Percentiles rank a stretch among this genome's conserved stretches.
These are phyloP conservation scores for Penicillium janthinellum DNA, from an alignment of 2,329 filamentous ascomycete species.

Conservation along the genomic window DNA sequence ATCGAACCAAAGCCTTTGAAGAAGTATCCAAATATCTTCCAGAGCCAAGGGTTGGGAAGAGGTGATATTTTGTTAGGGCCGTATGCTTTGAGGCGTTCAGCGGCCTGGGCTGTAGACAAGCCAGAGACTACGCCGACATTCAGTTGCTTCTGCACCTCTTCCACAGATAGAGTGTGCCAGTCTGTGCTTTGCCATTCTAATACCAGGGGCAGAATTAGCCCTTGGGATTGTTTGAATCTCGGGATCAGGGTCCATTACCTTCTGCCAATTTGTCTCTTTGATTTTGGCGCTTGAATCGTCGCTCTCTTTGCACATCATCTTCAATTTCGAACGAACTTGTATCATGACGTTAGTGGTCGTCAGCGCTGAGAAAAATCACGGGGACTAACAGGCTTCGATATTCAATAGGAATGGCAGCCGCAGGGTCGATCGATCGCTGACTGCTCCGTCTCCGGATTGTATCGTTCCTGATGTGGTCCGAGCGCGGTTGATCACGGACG, in stretches of 20 bases:
- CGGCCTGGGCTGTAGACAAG: conserved; percentile 61
- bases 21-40: conserved; percentile 67
- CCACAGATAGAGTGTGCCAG: conserved; percentile 64
- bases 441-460: background rate
- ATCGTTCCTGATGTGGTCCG: background rate
- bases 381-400: conserved; percentile 9
- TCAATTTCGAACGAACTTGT: conserved; percentile 2
- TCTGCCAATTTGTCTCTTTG: background rate
- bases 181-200: conserved; percentile 41
- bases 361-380: no score
- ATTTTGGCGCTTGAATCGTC: background rate
- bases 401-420: conserved; percentile 9
- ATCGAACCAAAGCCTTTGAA: conserved; percentile 77
- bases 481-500: background rate
- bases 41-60: conserved; percentile 62
- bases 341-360: background rate
- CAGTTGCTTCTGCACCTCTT: conserved; percentile 63
- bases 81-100: conserved; percentile 59
- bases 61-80: conserved; percentile 69
- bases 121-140: conserved; percentile 59
- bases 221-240: background rate
- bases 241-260: background rate
- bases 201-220: background rate
- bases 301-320: conserved; percentile 1
- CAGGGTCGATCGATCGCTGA: conserved; percentile 5